Evolutionary conservation across 2,329 filamentous ascomycete species (phyloP), one percentile per base, ranked within the genome.

Genomic region (Aspergillus hiratsukae): DNA sequence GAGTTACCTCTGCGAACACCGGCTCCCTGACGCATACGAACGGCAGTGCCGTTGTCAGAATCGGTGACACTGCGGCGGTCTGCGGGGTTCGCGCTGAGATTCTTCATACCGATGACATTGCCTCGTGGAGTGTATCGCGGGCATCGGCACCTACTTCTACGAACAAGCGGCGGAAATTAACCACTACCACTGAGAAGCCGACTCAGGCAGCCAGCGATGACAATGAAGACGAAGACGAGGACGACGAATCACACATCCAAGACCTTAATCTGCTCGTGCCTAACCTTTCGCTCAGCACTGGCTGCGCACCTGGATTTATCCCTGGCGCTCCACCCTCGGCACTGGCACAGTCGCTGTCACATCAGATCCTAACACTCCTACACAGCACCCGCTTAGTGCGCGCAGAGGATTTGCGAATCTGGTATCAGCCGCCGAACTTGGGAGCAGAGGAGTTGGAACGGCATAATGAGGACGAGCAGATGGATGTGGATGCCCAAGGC

Each of bases 51-150:
- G 87, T 97, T 0, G 89, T 97, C 51, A 85, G 94, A 37, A 80
- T 89, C 52, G 94, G 94, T 49, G 90, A 95, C 72, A 97, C 93
- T 1, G 91, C 91, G 1, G 90, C 92, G n/a, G 92, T 99, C 40
- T 97, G 92, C 70, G 94, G 93, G 56, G 86, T 99, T 21, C 86
- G 93, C 48, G 92, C 83, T 52, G 94, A 99, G 76, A 87, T 96
- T 6, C 79, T 99, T 27, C 81, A 87, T 49, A 87, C 88, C 2
- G 81, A 83, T 51, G 86, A 90, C 69, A 90, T 95, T 57, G 87
- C 74, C 77, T 87, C 60, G 65, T 84, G 57, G 72, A 76, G 65
- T 57, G 72, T 76, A 9, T 71, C 70, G 9, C 62, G 61, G 7
- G 59, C 67, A 41, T 64, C 67, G 59, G 67, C 71, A 5, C 75